Conservation (phyloP, 176 grass and related monocot genomes). For the Carex pumila region DNA sequence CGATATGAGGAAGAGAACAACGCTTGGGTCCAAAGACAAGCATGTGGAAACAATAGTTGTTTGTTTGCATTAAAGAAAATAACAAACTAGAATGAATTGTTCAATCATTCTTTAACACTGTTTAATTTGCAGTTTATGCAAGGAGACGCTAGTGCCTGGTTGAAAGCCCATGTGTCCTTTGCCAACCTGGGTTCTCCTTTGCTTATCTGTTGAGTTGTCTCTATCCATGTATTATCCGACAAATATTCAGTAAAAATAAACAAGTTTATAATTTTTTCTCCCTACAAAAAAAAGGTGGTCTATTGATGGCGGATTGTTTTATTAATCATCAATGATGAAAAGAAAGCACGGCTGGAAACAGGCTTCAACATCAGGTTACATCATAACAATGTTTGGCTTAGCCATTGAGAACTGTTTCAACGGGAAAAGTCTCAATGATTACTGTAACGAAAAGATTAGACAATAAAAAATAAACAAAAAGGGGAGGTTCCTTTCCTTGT, state of each 20-base stretch:
- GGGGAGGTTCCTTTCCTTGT: neutral
- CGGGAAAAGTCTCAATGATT: conserved; percentile 13
- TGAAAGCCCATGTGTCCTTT: conserved; percentile 13
- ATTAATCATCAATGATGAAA: conserved; percentile 5
- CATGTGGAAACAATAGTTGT: conserved; percentile 11
- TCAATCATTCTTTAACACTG: neutral
- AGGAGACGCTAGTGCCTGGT: neutral
- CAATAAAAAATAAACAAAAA: conserved; percentile 1
- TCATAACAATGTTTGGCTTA: neutral
- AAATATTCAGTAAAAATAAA: neutral
- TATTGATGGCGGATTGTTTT: neutral
- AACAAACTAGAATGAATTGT: neutral
- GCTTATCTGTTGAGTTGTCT: conserved; percentile 21
- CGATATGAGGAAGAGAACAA: conserved; percentile 1
- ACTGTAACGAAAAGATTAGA: neutral
- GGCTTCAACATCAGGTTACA: neutral
- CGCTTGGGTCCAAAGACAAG: conserved; percentile 1
- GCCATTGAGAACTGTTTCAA: neutral
- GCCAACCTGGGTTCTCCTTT: conserved; percentile 5
- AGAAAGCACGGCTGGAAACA: neutral
- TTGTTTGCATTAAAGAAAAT: neutral
- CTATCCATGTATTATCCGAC: conserved; percentile 1
- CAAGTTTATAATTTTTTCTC: neutral
- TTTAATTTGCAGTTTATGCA: neutral
- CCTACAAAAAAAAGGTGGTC: neutral